Evolutionary conservation across 495 filamentous ascomycete genomes (phyloP), one percentile per base, ranked within the genome.

Genomic region (Tuber magnatum): DNA sequence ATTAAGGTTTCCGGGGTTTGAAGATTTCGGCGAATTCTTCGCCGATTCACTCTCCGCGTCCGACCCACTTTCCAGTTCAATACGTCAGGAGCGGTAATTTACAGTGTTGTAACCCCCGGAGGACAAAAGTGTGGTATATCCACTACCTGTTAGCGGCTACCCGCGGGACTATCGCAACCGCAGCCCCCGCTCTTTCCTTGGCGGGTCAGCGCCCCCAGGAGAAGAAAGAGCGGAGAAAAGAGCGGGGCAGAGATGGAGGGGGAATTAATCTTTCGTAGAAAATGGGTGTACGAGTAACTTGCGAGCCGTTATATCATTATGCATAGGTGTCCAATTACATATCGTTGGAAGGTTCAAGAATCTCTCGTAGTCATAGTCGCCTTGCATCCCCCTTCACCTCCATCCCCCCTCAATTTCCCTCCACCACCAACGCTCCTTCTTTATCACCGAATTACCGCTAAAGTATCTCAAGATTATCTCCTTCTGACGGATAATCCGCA

Each of bases 301-400:
- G 44, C 8, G 71, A 56, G 39, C 35, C 40, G n/a, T 74, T 76
- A 18, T 70, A 74, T 76, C n/a, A 42, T 41, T 61, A 76, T 74
- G 56, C 69, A 8, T 70, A 74, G 65, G 44, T 42, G 42, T 10
- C 10, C 24, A 42, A n/a, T 40, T 71, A 28, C 28, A 71, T 10
- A 6, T 1, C 10, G 69, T 7, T 71, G 39, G 35, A 71, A n/a
- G 35, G 18, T 41, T 71, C 39, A 71, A 35, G 56, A 70, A 39
- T 1, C 35, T 32, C 28, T 61, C 39, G 69, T 40, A 10, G 9
- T 69, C n/a, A 71, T 69, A 40, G 68, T 28, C 65, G 72, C 40
- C 68, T 7, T 56, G 22, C 40, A 3, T 46, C 35, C 68, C 48
- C 16, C 35, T 42, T 70, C 61, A 2, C 28, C 32, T 28, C 38